Base-by-base conservation (phyloP, 495 filamentous ascomycete species). In the Penicillium diatomitis region DNA sequence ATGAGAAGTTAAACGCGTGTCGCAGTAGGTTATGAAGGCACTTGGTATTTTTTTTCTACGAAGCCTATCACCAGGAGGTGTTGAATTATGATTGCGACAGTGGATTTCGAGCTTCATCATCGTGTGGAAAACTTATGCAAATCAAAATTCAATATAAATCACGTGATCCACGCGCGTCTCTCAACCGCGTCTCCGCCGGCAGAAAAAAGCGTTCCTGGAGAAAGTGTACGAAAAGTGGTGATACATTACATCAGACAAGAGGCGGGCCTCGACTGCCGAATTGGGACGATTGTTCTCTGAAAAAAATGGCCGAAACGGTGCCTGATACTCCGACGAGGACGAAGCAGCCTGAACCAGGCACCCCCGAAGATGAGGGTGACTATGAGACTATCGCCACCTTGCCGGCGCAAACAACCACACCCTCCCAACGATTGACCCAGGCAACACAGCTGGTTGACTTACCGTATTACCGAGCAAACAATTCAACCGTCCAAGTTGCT, bases 401-500 rank as follows among this genome's bases (percentile, higher is more conserved):
- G 33, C 84, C 78, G 44, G 57, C 65, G 44, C 61, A 63, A 54
- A 54, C 63, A 29, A 41, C 62, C 44, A 65, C 65, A 6, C 68
- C 68, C 4, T 57, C 69, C 32, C 74, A 75, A 49, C 68, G 64
- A 61, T 68, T 61, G 50, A 86, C 83, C 1, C 85, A 90, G 55
- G 82, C 87, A 0, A 91, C 88, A 0, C 88, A 92, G 51, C 71
- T 87, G 8, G 57, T 85, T 36, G 63, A 70, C n/a, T 50, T 54
- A 34, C 56, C 64, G 4, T 61, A 64, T 34, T 57, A 63, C 34
- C 52, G 50, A 0, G 54, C 55, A 6, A 43, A 43, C 33, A 44
- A 57, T 40, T 61, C 85, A 4, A 67, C 82, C 8, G 74, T 96
- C 37, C 88, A 95, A 58, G 90, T 96, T 2, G 81, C 81, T 31